phyloP scores from a whole-genome alignment of 2,329 filamentous ascomycete species.

The Penicillium olsonii region DNA sequence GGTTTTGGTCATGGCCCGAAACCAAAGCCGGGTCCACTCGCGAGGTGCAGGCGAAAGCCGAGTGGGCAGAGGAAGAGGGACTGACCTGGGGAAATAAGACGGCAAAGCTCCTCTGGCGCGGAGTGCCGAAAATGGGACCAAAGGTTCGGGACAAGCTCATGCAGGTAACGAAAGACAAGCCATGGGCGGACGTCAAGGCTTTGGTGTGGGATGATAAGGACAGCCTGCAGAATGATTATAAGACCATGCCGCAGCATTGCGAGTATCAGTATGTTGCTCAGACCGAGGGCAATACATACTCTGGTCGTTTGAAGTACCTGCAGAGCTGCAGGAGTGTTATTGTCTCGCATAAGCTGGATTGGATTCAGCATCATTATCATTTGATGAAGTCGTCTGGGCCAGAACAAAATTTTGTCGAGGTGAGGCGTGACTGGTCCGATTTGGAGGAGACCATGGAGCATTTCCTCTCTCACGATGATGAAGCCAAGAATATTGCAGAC shows the following conservation, averaged over 20 bases:
- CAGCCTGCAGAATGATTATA: slow-evolving; percentile 36
- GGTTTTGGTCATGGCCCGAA: slow-evolving; percentile 48
- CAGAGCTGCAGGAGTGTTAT: slow-evolving; percentile 50
- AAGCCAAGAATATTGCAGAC: slow-evolving; percentile 50
- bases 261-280: slow-evolving; percentile 52
- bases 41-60: slow-evolving; percentile 27
- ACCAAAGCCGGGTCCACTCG: slow-evolving; percentile 23
- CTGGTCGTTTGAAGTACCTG: slow-evolving; percentile 51
- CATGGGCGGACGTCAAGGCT: slow-evolving; percentile 45
- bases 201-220: slow-evolving; percentile 37
- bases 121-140: slow-evolving; percentile 37
- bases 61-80: slow-evolving; percentile 15
- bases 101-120: slow-evolving; percentile 47
- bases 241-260: slow-evolving; percentile 52
- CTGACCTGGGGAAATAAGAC: slow-evolving; percentile 32
- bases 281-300: slow-evolving; percentile 52
- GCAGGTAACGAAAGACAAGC: slow-evolving; percentile 32
- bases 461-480: slow-evolving; percentile 38
- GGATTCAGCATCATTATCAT: slow-evolving; percentile 47
- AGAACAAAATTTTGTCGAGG: slow-evolving; percentile 49
- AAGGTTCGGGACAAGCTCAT: slow-evolving; percentile 37
- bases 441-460: slow-evolving; percentile 42
- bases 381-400: slow-evolving; percentile 43
- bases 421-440: slow-evolving; percentile 56
- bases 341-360: slow-evolving; percentile 47